phyloP scores from a whole-genome alignment of 495 filamentous ascomycete genomes.

The Zalerion maritima region DNA sequence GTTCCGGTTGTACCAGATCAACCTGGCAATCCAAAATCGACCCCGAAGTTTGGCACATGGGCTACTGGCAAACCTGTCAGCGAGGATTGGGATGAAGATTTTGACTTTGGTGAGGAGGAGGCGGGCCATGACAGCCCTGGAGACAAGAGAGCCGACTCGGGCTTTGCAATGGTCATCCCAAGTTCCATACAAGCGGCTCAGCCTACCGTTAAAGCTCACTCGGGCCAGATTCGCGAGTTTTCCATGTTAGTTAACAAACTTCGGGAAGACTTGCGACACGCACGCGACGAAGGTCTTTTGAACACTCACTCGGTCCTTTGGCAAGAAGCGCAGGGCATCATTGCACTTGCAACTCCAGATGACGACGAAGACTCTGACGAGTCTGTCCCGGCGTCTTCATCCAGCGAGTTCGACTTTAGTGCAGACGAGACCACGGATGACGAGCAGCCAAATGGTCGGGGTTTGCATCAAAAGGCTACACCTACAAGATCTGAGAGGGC shows the following conservation, averaged over 20 bases:
- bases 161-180: conserved; percentile 57
- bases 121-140: conserved; percentile 20
- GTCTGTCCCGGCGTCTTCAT: conserved; percentile 12
- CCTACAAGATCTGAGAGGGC: too few relatives aligned
- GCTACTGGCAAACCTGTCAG: conserved; percentile 69
- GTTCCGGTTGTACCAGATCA: conserved; percentile 72
- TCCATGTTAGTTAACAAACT: conserved; percentile 56
- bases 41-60: conserved; percentile 81
- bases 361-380: conserved; percentile 46
- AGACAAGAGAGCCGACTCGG: conserved; percentile 29
- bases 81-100: conserved; percentile 79
- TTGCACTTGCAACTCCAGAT: conserved; percentile 70
- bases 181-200: conserved; percentile 71
- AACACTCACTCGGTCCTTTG: conserved; percentile 51
- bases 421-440: conserved; percentile 1
- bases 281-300: conserved; percentile 49
- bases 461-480: too few relatives aligned
- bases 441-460: conserved; percentile 1
- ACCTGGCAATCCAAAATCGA: conserved; percentile 36
- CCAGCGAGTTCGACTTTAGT: conserved; percentile 16
- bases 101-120: conserved; percentile 62
- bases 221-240: conserved; percentile 73
- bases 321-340: conserved; percentile 80
- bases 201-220: conserved; percentile 71
- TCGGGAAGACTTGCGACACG: conserved; percentile 62